These are phyloP conservation scores for Senna siamea DNA, from an alignment of 306 rosid genomes.

Conservation along the genomic window DNA sequence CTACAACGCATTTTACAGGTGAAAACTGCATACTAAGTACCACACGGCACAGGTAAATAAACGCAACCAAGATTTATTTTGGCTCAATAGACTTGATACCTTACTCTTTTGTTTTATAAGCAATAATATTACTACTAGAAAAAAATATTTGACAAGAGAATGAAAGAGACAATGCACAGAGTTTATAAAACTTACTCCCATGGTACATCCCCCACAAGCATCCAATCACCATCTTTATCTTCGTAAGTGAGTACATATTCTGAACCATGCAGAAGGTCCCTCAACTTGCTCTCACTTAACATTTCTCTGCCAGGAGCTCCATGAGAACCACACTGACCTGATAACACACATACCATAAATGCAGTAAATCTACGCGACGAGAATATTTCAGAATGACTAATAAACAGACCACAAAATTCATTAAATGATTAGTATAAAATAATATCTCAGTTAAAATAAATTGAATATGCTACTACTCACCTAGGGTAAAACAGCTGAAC, in stretches of 20 bases:
- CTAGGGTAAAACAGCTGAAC: slow-evolving; percentile 94
- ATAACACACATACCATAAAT: slow-evolving; percentile 30
- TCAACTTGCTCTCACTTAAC: slow-evolving; percentile 88
- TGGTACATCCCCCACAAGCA: slow-evolving; percentile 99
- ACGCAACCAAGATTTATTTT: background rate
- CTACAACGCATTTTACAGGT: background rate
- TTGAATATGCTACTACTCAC: slow-evolving; percentile 48
- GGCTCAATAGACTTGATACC: background rate
- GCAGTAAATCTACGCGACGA: slow-evolving; percentile 29
- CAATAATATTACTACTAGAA: background rate
- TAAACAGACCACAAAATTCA: background rate
- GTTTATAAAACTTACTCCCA: slow-evolving; percentile 78
- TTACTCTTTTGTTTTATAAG: background rate
- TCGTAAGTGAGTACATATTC: slow-evolving; percentile 91
- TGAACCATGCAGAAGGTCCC: slow-evolving; percentile 95
- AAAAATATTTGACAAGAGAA: slow-evolving; percentile 6
- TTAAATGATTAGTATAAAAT: background rate
- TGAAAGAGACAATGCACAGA: slow-evolving; percentile 4
- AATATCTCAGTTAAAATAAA: background rate
- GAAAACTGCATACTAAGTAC: background rate
- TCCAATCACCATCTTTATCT: slow-evolving; percentile 98
- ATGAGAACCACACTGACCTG: slow-evolving; percentile 91
- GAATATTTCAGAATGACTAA: slow-evolving; percentile 6
- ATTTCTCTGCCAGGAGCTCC: slow-evolving; percentile 78
- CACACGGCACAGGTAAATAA: background rate